These are phyloP conservation scores for Apiotrichum gamsii DNA, from an alignment of 1,284 basidiomycete genomes.

Conservation along the genomic window DNA sequence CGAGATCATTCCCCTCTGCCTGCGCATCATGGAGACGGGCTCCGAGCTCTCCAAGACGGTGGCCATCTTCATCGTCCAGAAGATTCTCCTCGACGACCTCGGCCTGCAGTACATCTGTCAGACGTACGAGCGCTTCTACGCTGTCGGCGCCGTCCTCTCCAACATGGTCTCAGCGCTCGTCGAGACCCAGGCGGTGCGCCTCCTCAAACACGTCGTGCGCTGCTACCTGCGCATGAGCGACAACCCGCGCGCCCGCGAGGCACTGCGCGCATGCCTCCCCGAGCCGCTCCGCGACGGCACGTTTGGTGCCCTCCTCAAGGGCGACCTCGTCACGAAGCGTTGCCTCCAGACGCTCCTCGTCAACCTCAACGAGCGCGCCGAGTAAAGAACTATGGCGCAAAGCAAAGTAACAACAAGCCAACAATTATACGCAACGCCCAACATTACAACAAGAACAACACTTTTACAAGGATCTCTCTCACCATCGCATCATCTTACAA, in stretches of 20 bases:
- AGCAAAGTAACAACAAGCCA: background rate
- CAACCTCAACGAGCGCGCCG: constrained; percentile 61
- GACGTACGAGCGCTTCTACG: constrained; percentile 98
- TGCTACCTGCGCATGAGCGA: constrained; percentile 96
- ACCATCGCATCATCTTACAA: background rate
- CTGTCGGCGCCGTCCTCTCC: constrained; percentile 94
- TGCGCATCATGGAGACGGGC: constrained; percentile 99
- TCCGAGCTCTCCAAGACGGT: constrained; percentile 99
- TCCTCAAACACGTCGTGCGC: constrained; percentile 96
- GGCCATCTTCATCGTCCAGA: constrained; percentile 99
- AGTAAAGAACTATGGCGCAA: constrained; percentile 20
- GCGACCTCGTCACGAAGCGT: constrained; percentile 92
- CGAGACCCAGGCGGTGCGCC: constrained; percentile 91
- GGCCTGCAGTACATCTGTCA: constrained; percentile 98
- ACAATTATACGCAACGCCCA: background rate
- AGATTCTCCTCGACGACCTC: constrained; percentile 96
- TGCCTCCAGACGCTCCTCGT: constrained; percentile 91
- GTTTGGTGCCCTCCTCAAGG: constrained; percentile 84
- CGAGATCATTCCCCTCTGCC: constrained; percentile 97
- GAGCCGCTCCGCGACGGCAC: constrained; percentile 93
- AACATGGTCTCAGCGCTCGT: constrained; percentile 98
- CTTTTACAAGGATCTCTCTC: too few species aligned
- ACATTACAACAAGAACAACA: background rate
- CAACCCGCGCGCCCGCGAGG: constrained; percentile 93
- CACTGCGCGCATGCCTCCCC: constrained; percentile 91